Evolutionary conservation across 148 eudicot genomes (phyloP), one percentile per base, ranked within the genome.

Genomic region (Tetragonia tetragonoides): DNA sequence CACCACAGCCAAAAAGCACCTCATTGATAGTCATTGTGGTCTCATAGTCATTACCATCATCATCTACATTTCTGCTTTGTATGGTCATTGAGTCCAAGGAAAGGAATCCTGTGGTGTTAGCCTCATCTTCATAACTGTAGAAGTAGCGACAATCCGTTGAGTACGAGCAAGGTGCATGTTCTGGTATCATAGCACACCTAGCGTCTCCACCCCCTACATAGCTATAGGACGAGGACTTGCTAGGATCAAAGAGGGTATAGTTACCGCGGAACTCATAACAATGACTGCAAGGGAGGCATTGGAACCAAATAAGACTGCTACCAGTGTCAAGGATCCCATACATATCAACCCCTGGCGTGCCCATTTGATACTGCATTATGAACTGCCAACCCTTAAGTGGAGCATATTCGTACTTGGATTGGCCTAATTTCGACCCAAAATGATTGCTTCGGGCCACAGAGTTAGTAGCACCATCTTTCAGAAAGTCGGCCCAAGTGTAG

Each of bases 271-370:
- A 46, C 49, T 41, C 8, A 40, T 41, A 68, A 47, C 71, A 68
- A 17, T 20, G 49, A 23, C 17, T 40, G 24, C 71, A 68, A 41
- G 71, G 71, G 21, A 15, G 51, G 10, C 71, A 68, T 11, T 68
- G 71, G 23, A 68, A 68, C 71, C 71, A 68, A 2, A 47, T 68
- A 49, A 68, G 42, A 4, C 51, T 68, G 7, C 71, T 68, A 20
- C 71, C 71, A 5, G 71, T 68, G 71, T 68, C 71, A 39, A 68
- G 8, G 9, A 68, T 20, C 42, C 71, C 71, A 68, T 68, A 68
- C 42, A 46, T 40, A n/a, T 41, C 11, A 5, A 68, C 71, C 42
- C 24, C 49, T 39, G 71, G 71, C 42, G 71, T 68, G 17, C 71
- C 71, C 23, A 68, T 41, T 21, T 46, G 41, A 23, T 68, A 68